phyloP scores from a whole-genome alignment of 1,284 basidiomycete species.

The Microbotryum saponariae region DNA sequence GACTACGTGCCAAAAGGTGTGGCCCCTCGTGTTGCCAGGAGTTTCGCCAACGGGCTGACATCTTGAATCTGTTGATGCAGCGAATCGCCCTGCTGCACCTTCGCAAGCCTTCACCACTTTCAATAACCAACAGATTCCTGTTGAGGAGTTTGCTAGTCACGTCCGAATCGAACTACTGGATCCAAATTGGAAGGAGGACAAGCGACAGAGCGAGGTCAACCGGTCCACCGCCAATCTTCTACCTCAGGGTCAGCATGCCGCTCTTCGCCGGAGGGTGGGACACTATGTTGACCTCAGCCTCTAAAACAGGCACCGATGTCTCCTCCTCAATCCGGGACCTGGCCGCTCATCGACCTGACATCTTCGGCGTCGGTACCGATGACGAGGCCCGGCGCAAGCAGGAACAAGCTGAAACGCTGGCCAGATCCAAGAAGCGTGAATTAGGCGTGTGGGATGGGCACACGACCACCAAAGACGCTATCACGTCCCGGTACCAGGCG shows the following conservation, averaged over 20 bases:
- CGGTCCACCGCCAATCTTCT: slow-evolving; percentile 78
- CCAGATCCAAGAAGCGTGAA: slow-evolving; percentile 28
- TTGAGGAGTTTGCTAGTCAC: slow-evolving; percentile 92
- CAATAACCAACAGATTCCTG: slow-evolving; percentile 75
- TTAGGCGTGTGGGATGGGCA: slow-evolving; percentile 32
- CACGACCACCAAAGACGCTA: slow-evolving; percentile 46
- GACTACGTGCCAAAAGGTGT: slow-evolving; percentile 90
- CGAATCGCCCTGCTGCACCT: slow-evolving; percentile 4
- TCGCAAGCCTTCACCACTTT: slow-evolving; percentile 22
- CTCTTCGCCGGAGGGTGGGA: not conserved
- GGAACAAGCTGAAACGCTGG: slow-evolving; percentile 21
- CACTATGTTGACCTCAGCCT: not conserved
- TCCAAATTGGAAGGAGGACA: slow-evolving; percentile 93
- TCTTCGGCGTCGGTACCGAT: slow-evolving; percentile 62
- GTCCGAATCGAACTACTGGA: slow-evolving; percentile 97
- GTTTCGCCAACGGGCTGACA: not conserved
- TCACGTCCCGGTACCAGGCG: slow-evolving; percentile 79
- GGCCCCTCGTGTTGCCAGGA: slow-evolving; percentile 37
- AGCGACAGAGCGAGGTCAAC: slow-evolving; percentile 73
- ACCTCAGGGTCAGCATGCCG: slow-evolving; percentile 13
- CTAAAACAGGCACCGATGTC: slow-evolving; percentile 62
- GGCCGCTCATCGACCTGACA: slow-evolving; percentile 82
- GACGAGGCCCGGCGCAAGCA: slow-evolving; percentile 24
- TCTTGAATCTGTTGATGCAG: slow-evolving; percentile 1
- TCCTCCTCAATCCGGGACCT: slow-evolving; percentile 82